These are phyloP conservation scores for Neurospora tetrasperma DNA, from an alignment of 495 filamentous ascomycete genomes.

Conservation along the genomic window DNA sequence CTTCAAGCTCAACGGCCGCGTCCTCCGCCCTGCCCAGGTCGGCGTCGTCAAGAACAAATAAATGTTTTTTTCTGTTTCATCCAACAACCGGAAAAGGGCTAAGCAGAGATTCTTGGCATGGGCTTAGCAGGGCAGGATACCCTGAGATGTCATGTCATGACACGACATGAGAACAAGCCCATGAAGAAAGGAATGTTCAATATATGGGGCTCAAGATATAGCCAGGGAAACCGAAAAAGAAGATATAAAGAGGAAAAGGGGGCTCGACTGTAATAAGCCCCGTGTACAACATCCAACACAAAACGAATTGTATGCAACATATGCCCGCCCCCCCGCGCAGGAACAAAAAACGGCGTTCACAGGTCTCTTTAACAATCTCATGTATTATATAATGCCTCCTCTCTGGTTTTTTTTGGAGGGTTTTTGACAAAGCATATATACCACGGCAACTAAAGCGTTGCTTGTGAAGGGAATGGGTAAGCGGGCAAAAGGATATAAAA, in stretches of 20 bases:
- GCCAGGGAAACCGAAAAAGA: background rate
- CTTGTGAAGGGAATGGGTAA: background rate
- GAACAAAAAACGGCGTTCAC: background rate
- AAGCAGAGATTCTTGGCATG: background rate
- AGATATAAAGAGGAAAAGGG: background rate
- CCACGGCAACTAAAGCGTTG: background rate
- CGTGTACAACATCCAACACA: background rate
- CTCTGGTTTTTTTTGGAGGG: background rate
- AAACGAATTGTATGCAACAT: background rate
- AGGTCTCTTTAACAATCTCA: background rate
- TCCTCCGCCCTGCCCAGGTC: conserved; percentile 88
- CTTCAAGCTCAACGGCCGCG: conserved; percentile 79
- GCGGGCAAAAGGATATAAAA: background rate
- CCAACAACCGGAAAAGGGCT: background rate
- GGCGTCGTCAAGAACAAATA: conserved; percentile 66
- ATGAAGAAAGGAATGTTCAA: background rate
- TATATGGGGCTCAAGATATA: background rate
- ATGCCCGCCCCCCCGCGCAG: background rate
- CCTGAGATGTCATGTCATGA: background rate
- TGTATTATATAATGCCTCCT: conserved; percentile 1
- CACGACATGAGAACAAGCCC: background rate
- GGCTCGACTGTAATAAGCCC: background rate
- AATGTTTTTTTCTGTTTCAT: background rate
- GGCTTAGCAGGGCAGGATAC: background rate
- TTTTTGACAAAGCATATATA: background rate